phyloP scores from a whole-genome alignment of 805 yeast genomes.

The Lachancea dasiensis region DNA sequence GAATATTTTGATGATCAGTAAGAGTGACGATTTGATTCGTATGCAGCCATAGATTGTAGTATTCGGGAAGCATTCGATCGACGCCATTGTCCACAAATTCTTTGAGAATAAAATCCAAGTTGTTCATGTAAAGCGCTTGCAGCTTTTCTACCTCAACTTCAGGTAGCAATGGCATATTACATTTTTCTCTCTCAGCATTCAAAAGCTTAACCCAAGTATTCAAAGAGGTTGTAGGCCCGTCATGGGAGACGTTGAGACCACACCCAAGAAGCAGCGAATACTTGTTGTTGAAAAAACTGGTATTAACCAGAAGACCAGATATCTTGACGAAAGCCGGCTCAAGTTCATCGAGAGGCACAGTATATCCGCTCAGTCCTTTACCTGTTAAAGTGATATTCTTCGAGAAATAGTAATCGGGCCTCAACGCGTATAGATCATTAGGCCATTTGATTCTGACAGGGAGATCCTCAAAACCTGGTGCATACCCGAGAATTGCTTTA shows the following conservation, averaged over 20 bases:
- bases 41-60: conserved; percentile 87
- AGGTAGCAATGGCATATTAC: conserved; percentile 42
- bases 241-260: conserved; percentile 77
- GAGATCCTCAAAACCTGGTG: conserved; percentile 59
- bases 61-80: conserved; percentile 55
- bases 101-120: conserved; percentile 56
- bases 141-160: conserved; percentile 38
- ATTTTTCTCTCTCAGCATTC: conserved; percentile 44
- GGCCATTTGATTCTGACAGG: conserved; percentile 95
- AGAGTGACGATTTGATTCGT: conserved; percentile 64
- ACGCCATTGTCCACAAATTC: conserved; percentile 63
- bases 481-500: conserved; percentile 62
- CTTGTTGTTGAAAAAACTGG: conserved; percentile 53
- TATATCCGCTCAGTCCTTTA: conserved; percentile 24
- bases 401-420: conserved; percentile 49
- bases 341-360: conserved; percentile 41
- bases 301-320: conserved; percentile 79
- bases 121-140: conserved; percentile 57
- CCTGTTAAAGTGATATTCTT: conserved; percentile 22
- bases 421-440: conserved; percentile 75
- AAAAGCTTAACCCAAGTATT: conserved; percentile 60
- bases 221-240: conserved; percentile 89
- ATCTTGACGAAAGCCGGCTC: conserved; percentile 70
- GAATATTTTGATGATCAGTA: conserved; percentile 44
- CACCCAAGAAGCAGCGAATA: conserved; percentile 76